Percentiles rank a stretch among this genome's conserved stretches.
Evolutionary conservation across 75 land plant genomes (phyloP).

Genomic region (Selaginella moellendorffii): DNA sequence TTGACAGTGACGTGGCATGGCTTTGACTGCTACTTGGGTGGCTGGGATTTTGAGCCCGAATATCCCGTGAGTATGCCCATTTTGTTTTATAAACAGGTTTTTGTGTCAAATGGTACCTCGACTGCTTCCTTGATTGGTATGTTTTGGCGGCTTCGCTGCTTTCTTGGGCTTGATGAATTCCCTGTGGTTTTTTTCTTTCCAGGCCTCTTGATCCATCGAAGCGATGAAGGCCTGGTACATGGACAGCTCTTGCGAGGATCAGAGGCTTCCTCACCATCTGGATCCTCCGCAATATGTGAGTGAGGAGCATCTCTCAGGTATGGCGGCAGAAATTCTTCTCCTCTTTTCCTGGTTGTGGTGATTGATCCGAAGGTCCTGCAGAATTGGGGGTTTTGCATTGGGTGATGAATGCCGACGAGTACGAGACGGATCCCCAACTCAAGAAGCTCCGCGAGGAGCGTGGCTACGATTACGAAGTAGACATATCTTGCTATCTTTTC

Average conservation of each 20-base stretch:
- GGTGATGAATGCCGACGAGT: conserved; percentile 4
- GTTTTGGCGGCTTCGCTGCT: too few species aligned
- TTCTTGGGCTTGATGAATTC: too few species aligned
- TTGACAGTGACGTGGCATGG: too few species aligned
- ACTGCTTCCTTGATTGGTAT: too few species aligned
- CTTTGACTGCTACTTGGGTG: too few species aligned
- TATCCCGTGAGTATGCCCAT: too few species aligned
- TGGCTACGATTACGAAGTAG: neutral
- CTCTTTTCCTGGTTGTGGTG: neutral
- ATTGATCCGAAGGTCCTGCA: neutral
- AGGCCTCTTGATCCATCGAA: conserved; percentile 12
- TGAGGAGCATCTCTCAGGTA: conserved; percentile 3
- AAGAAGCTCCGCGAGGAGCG: neutral
- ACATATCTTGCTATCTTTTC: neutral
- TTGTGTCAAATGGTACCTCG: too few species aligned
- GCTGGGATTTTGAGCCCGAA: too few species aligned
- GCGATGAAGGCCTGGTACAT: conserved; percentile 3
- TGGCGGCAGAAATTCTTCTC: too few species aligned
- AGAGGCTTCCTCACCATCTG: conserved; percentile 5
- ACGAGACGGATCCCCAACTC: conserved; percentile 4
- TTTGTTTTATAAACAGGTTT: too few species aligned
- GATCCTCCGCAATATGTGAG: neutral
- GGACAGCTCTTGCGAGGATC: conserved; percentile 4
- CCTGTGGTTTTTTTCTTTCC: too few species aligned
- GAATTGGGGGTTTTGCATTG: conserved; percentile 3